Conservation (phyloP, 2,329 filamentous ascomycete genomes). For the Fusarium praegraminearum region DNA sequence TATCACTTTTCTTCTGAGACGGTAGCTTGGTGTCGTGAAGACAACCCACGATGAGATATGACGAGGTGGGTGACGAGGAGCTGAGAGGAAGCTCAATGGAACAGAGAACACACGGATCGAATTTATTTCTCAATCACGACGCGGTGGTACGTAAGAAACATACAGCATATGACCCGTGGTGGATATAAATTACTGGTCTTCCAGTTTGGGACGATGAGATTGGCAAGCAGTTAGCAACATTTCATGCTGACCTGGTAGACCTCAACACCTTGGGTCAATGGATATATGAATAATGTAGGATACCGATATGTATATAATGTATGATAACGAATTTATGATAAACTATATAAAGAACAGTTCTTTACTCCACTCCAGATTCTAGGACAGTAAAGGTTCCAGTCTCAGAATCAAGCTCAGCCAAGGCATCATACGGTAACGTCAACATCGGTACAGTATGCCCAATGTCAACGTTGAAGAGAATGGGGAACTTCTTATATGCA, state of each 20-base stretch:
- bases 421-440: slow-evolving; percentile 55
- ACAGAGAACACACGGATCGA: neutral
- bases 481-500: slow-evolving; percentile 53
- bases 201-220: neutral
- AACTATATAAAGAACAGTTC: neutral
- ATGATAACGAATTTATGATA: neutral
- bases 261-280: neutral
- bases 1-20: neutral
- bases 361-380: slow-evolving; percentile 40
- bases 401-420: slow-evolving; percentile 55
- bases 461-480: slow-evolving; percentile 58
- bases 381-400: slow-evolving; percentile 52
- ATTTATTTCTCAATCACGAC: neutral
- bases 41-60: neutral
- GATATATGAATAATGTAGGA: neutral
- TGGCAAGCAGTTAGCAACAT: no score
- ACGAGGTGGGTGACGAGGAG: neutral
- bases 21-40: neutral
- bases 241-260: neutral
- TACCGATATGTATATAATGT: no score
- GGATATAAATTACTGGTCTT: neutral
- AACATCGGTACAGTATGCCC: slow-evolving; percentile 59
- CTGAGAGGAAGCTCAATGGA: neutral
- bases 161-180: neutral
- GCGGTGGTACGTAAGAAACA: rapidly evolving